Evolutionary conservation across 2,329 filamentous ascomycete species (phyloP), one percentile per base, ranked within the genome.

Genomic region (Calonectria honghensis): DNA sequence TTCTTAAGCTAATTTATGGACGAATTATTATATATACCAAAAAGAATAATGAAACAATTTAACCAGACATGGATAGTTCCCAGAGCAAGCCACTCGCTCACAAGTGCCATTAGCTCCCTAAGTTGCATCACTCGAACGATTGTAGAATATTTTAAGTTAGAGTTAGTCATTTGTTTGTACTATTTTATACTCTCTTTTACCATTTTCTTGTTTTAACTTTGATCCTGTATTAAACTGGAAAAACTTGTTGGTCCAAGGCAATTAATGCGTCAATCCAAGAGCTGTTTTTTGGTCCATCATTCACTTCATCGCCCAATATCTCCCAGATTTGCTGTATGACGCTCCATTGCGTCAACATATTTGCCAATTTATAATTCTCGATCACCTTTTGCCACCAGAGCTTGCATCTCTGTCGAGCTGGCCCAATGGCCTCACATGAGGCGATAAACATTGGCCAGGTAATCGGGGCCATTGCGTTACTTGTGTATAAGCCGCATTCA

Each of bases 361-460:
- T 52, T 18, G 50, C 50, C 27, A 52, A 29, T 29, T 18, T 31
- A 29, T 52, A 52, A 16, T 6, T 52, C 18, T 6, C 4, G 1
- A 52, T 52, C 27, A 9, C 27, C 3, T 52, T 18, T 14, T 52
- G 50, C 50, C 50, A 52, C 50, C 50, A 52, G 1, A 18, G 24
- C 27, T 29, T 2, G 29, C 50, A 52, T 52, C 50, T 52, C 27
- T 11, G 2, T 11, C 27, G 11, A 18, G 50, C 50, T 29, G 27
- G 27, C 4, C 50, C 50, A 4, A 9, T 52, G 27, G 50, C 50
- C 27, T 52, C 50, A 18, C 50, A 52, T 13, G 50, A 52, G 27
- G 50, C 50, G 18, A 52, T 52, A 29, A 52, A 52, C 50, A 52
- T 52, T 2, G 50, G 50, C 50, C 50, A 52, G 13, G 50, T 52